These are phyloP conservation scores for Hyaloscypha finlandica DNA, from an alignment of 495 filamentous ascomycete genomes.

Conservation along the genomic window DNA sequence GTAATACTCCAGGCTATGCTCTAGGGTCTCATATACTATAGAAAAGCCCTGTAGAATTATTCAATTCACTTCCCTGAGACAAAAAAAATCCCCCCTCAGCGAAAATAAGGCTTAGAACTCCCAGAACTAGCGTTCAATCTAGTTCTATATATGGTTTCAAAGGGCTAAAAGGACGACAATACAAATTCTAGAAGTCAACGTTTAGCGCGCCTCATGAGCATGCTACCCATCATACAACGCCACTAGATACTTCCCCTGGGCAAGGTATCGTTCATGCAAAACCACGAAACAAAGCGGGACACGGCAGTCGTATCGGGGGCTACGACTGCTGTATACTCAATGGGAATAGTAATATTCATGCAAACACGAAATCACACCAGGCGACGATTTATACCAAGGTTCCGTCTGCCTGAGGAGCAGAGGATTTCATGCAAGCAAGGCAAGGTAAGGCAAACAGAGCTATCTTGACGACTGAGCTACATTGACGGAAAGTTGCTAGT, in stretches of 20 bases:
- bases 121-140: too few relatives aligned
- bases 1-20: too few relatives aligned
- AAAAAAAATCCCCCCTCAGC: too few relatives aligned
- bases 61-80: too few relatives aligned
- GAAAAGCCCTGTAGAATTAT: too few relatives aligned
- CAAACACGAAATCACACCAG: constrained; percentile 24
- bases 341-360: constrained; percentile 17
- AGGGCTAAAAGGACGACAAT: constrained; percentile 8
- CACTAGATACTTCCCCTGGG: constrained; percentile 17
- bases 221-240: constrained; percentile 15
- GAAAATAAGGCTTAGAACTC: too few relatives aligned
- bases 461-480: constrained; percentile 11
- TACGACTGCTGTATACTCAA: constrained; percentile 27
- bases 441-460: constrained; percentile 5
- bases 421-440: constrained; percentile 1
- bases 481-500: constrained; percentile 17
- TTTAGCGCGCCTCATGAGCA: constrained; percentile 16
- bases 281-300: constrained; percentile 18
- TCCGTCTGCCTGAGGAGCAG: constrained; percentile 19
- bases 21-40: too few relatives aligned
- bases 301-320: constrained; percentile 25
- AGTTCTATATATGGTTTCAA: too few relatives aligned
- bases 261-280: constrained; percentile 28
- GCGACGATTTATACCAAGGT: constrained; percentile 22
- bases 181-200: constrained; percentile 7